phyloP scores from a whole-genome alignment of 208 protist genomes.

The Leishmania tarentolae region DNA sequence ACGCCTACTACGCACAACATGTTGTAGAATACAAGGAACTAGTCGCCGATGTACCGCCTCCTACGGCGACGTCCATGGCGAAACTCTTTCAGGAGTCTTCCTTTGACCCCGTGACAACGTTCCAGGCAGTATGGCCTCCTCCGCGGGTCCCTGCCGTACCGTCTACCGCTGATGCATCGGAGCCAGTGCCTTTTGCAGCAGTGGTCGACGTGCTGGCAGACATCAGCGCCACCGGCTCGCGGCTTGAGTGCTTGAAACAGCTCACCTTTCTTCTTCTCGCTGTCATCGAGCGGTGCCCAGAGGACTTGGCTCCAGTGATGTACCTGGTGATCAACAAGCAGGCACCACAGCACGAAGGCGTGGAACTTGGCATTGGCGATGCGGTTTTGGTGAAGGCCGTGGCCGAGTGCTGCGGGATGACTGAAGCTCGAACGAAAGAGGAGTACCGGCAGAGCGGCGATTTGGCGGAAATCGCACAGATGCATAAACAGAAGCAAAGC shows the following conservation, averaged over 20 bases:
- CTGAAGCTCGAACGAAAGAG: slow-evolving; percentile 78
- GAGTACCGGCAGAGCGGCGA: slow-evolving; percentile 93
- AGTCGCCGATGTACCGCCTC: slow-evolving; percentile 26
- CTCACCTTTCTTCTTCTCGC: slow-evolving; percentile 88
- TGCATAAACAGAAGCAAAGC: slow-evolving; percentile 79
- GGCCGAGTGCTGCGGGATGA: slow-evolving; percentile 94
- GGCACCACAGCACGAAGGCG: slow-evolving; percentile 94
- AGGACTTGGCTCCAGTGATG: slow-evolving; percentile 87
- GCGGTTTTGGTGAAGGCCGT: slow-evolving; percentile 95
- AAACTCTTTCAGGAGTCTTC: slow-evolving; percentile 63
- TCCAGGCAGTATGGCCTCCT: slow-evolving; percentile 49
- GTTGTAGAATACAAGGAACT: slow-evolving; percentile 33
- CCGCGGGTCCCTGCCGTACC: slow-evolving; percentile 3
- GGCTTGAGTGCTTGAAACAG: slow-evolving; percentile 87
- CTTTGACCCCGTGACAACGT: slow-evolving; percentile 42
- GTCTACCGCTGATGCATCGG: slow-evolving; percentile 5
- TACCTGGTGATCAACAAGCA: slow-evolving; percentile 97
- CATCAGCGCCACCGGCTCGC: slow-evolving; percentile 81
- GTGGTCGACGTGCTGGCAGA: slow-evolving; percentile 82
- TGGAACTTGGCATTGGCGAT: slow-evolving; percentile 98
- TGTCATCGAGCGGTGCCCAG: slow-evolving; percentile 83
- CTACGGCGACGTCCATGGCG: slow-evolving; percentile 73
- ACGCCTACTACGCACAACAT: slow-evolving; percentile 24
- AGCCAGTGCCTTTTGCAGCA: slow-evolving; percentile 66
- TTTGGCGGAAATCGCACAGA: slow-evolving; percentile 95